These are phyloP conservation scores for Ceratobasidium sp. DNA, from an alignment of 1,284 basidiomycete genomes.

Conservation along the genomic window DNA sequence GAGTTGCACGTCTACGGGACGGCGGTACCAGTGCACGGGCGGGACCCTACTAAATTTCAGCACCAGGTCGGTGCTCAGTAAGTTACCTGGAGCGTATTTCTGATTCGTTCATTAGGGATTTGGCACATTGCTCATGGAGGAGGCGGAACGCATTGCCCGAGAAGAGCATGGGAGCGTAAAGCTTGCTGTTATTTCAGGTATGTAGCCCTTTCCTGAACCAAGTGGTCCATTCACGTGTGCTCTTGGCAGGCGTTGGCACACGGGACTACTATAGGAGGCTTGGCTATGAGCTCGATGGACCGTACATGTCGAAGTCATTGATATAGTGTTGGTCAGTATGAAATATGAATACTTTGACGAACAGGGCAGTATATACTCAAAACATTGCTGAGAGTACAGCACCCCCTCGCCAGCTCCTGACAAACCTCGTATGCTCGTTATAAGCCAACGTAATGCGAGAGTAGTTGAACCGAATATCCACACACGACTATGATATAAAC, in stretches of 20 bases:
- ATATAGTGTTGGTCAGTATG: constrained; percentile 51
- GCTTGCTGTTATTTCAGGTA: constrained; percentile 95
- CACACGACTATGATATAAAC: too few relatives aligned
- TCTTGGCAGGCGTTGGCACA: constrained; percentile 82
- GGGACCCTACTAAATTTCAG: constrained; percentile 98
- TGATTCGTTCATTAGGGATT: constrained; percentile 74
- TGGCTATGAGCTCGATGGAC: constrained; percentile 95
- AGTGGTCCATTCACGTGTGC: constrained; percentile 9
- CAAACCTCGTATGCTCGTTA: constrained; percentile 59
- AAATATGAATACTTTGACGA: neutral
- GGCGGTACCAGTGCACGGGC: constrained; percentile 95
- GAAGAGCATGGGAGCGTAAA: constrained; percentile 97
- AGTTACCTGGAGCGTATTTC: neutral
- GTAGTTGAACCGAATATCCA: constrained; percentile 59
- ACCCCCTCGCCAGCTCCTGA: constrained; percentile 53
- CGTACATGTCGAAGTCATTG: constrained; percentile 93
- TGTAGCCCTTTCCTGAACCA: constrained; percentile 51
- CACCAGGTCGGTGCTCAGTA: constrained; percentile 73
- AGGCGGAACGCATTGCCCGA: constrained; percentile 97
- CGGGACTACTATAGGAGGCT: constrained; percentile 94
- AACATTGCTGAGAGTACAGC: constrained; percentile 58
- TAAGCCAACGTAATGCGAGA: constrained; percentile 62
- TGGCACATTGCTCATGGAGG: constrained; percentile 98
- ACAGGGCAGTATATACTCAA: constrained; percentile 42
- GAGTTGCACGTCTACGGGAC: constrained; percentile 99